A percentile compares a stretch with the other conserved stretches of the same genome.
phyloP scores from a whole-genome alignment of 495 filamentous ascomycete genomes.

The Podospora bellae-mahoneyi region DNA sequence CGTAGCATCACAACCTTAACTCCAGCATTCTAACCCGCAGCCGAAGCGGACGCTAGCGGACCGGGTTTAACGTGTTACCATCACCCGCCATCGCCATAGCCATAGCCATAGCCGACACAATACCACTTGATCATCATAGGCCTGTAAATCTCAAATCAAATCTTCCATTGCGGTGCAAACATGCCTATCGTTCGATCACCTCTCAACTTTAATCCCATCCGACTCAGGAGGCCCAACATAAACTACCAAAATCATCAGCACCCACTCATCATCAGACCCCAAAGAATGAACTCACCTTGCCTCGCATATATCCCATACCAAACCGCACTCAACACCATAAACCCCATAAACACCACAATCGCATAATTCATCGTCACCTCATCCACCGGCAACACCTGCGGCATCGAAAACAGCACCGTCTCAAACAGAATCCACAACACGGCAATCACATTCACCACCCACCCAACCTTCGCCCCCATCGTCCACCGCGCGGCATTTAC shows the following conservation, averaged over 20 bases:
- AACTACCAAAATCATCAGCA: slow-evolving; percentile 8
- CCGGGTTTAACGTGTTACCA: too few relatives aligned
- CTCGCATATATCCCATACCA: slow-evolving; percentile 70
- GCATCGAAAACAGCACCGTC: slow-evolving; percentile 59
- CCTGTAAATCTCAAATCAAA: too few relatives aligned
- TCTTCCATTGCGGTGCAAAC: too few relatives aligned
- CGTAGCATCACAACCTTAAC: too few relatives aligned
- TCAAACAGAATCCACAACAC: slow-evolving; percentile 56
- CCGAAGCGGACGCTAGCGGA: too few relatives aligned
- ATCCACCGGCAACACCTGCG: slow-evolving; percentile 53
- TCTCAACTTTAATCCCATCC: slow-evolving; percentile 20
- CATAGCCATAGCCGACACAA: too few relatives aligned
- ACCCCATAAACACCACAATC: slow-evolving; percentile 55
- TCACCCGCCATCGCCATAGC: too few relatives aligned
- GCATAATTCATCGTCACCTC: slow-evolving; percentile 59
- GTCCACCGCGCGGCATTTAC: slow-evolving; percentile 54
- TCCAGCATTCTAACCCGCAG: too few relatives aligned
- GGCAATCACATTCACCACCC: slow-evolving; percentile 51
- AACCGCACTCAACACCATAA: slow-evolving; percentile 49
- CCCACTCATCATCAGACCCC: not conserved
- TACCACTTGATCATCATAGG: too few relatives aligned
- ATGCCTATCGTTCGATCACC: not conserved
- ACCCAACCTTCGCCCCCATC: slow-evolving; percentile 49
- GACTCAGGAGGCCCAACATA: slow-evolving; percentile 29
- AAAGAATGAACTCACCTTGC: slow-evolving; percentile 37